Evolutionary conservation across 2,329 filamentous ascomycete genomes (phyloP).

Genomic region (Fusarium gaditjirri): DNA sequence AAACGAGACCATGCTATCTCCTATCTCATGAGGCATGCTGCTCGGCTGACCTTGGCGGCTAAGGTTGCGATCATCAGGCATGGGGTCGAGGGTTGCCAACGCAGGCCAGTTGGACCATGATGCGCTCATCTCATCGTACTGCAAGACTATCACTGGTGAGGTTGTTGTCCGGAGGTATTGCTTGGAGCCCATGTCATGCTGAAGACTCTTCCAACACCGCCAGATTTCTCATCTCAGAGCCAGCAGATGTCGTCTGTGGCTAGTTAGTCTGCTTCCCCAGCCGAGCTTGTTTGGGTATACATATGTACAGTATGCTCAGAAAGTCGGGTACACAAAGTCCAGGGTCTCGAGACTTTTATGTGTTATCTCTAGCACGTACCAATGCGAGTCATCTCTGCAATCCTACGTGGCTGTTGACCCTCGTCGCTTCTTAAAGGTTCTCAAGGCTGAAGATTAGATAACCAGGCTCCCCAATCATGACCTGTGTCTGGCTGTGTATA

Average conservation of each 20-base stretch:
- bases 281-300: neutral
- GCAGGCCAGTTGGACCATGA: neutral
- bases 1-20: constrained; percentile 29
- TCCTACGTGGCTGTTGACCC: constrained; percentile 32
- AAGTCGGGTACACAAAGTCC: neutral
- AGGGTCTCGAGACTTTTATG: neutral
- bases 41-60: constrained; percentile 21
- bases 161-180: neutral
- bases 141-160: neutral
- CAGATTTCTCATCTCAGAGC: neutral
- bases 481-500: constrained; percentile 25
- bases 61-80: constrained; percentile 6
- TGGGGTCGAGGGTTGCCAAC: constrained; percentile 10
- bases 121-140: constrained; percentile 4
- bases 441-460: constrained; percentile 43
- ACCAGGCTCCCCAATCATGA: constrained; percentile 41
- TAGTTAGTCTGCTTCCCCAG: neutral
- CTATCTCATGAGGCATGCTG: constrained; percentile 12
- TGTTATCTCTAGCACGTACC: constrained; percentile 25
- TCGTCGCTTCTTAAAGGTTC: constrained; percentile 26
- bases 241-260: neutral
- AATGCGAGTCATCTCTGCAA: constrained; percentile 29
- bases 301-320: too few relatives aligned
- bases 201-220: neutral
- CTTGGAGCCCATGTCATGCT: neutral